Evolutionary conservation across 2,329 filamentous ascomycete species (phyloP).

Genomic region (Exserohilum turcica): DNA sequence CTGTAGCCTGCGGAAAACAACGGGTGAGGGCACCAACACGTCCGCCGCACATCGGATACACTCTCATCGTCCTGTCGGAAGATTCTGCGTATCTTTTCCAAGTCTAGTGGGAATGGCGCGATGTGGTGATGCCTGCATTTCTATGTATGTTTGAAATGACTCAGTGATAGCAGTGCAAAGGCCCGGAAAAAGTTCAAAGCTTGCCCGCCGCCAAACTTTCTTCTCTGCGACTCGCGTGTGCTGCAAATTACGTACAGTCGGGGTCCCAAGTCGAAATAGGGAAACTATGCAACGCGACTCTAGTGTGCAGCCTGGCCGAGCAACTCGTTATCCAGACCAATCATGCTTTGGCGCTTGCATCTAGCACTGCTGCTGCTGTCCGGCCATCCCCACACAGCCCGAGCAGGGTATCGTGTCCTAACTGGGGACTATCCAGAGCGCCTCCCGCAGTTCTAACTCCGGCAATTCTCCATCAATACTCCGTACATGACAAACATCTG

Average conservation of each 20-base stretch:
- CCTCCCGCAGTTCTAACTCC: not conserved
- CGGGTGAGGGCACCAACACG: slow-evolving; percentile 33
- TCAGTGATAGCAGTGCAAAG: slow-evolving; percentile 18
- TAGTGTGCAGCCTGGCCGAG: not conserved
- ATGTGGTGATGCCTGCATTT: slow-evolving; percentile 22
- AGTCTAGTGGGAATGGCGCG: slow-evolving; percentile 27
- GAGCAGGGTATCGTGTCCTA: too few species aligned
- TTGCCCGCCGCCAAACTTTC: slow-evolving; percentile 33
- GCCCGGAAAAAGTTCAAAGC: slow-evolving; percentile 17
- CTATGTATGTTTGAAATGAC: slow-evolving; percentile 21
- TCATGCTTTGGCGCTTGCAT: not conserved
- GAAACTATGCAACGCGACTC: slow-evolving; percentile 5
- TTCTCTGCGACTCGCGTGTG: slow-evolving; percentile 14
- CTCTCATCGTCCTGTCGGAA: slow-evolving; percentile 29
- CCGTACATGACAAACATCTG: slow-evolving; percentile 40
- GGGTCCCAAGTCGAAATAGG: slow-evolving; percentile 15
- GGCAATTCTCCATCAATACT: slow-evolving; percentile 29
- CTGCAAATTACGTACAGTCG: slow-evolving; percentile 29
- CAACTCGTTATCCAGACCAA: slow-evolving; percentile 1
- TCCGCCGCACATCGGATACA: slow-evolving; percentile 40
- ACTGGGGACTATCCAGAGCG: too few species aligned
- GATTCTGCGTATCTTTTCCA: slow-evolving; percentile 33
- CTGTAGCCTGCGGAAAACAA: slow-evolving; percentile 36
- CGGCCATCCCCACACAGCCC: not conserved
- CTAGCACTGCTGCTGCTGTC: not conserved